These are phyloP conservation scores for Hibiscus tridactylites DNA, from an alignment of 345 rosid species.

Conservation along the genomic window DNA sequence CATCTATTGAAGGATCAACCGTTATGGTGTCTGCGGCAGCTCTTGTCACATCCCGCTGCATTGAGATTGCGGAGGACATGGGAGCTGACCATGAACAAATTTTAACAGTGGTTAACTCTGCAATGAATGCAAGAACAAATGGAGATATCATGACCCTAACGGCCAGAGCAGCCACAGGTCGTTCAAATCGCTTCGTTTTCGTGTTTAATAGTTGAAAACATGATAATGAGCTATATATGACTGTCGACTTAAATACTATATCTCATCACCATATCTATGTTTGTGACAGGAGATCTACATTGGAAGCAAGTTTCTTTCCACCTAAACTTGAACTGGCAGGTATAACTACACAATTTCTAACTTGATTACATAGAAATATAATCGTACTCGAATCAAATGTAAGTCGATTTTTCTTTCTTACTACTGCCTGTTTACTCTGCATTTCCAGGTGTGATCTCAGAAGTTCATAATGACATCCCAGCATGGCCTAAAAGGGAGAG, in stretches of 20 bases:
- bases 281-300: constrained; percentile 25
- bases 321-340: constrained; percentile 74
- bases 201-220: neutral
- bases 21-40: constrained; percentile 88
- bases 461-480: constrained; percentile 49
- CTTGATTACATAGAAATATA: too few relatives aligned
- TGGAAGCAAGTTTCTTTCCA: constrained; percentile 9
- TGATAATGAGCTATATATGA: neutral
- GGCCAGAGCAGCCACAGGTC: constrained; percentile 95
- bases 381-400: neutral
- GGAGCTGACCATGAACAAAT: constrained; percentile 84
- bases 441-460: constrained; percentile 55
- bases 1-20: constrained; percentile 30
- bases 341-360: constrained; percentile 4
- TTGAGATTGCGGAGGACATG: constrained; percentile 86
- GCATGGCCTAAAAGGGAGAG: constrained; percentile 54
- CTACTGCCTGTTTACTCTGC: neutral
- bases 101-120: constrained; percentile 56
- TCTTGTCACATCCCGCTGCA: constrained; percentile 82
- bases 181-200: neutral
- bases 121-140: constrained; percentile 66
- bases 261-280: constrained; percentile 6
- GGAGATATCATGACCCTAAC: constrained; percentile 93
- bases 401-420: neutral
- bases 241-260: constrained; percentile 1